Base-by-base conservation (phyloP, 306 rosid genomes). In the Prunus armeniaca region DNA sequence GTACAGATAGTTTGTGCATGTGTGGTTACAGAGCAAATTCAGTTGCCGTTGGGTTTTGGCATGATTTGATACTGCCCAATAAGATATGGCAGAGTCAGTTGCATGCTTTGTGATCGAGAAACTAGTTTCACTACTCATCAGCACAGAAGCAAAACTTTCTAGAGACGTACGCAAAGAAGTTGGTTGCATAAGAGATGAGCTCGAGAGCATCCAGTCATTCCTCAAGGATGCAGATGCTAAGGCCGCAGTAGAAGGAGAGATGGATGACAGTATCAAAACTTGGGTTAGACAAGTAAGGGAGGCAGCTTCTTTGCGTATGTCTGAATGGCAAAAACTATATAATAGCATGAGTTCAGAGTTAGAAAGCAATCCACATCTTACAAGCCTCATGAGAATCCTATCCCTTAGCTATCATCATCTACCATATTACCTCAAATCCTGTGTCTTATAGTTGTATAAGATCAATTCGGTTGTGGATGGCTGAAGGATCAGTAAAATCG, bases 361-460 rank as follows among this genome's bases (percentile, higher is more conserved):
- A 18, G 71, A 69, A 41, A 50, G 12, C 3, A 69, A 74, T 51
- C 47, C 67, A 7, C 76, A 74, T 12, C 76, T 80, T 8, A 8
- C 46, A 17, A 67, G 50, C 22, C 32, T 80, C 25, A 10, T 13
- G 32, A 74, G 55, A 58, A 80, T 74, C 17, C 2, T 80, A 12
- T 67, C 55, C 7, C 11, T 60, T 1, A 49, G 75, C 54, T 81
- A 71, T 47, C 32, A 81, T 32, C 65, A 81, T 19, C 46, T 76
- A 49, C 84, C 84, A 4, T 65, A 71, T 9, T 20, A 81, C 52
- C 77, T 81, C 38, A 81, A 76, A 24, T 76, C 63, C 0, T 81
- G 84, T 54, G 46, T 64, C 63, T 38, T 70, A 11, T 75, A 70
- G 28, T 12, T 32, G 61, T 3, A 6, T 17, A 52, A 47, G 72